Evolutionary conservation across 768 basidiomycete species (phyloP).

Genomic region (Erythrobasidium yunnanense): DNA sequence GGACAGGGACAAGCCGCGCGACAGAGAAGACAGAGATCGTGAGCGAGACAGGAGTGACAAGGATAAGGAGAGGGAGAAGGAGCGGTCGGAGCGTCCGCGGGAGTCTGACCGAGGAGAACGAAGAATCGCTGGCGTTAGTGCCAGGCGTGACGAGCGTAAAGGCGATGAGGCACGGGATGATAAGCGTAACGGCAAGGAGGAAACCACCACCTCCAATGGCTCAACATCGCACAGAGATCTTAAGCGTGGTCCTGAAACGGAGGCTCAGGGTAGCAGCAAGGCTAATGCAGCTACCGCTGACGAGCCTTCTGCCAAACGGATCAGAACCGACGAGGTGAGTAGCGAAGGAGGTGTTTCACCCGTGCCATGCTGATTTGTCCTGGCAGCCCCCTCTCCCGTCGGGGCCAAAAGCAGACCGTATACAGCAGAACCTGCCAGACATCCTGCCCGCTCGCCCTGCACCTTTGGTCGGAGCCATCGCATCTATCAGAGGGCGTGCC

Average conservation of each 20-base stretch:
- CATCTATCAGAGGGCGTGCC: slow-evolving; percentile 17
- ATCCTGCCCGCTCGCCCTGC: neutral
- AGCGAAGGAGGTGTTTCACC: neutral
- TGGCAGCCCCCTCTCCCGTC: slow-evolving; percentile 3
- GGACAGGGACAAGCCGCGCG: neutral
- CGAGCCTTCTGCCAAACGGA: neutral
- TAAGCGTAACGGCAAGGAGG: neutral
- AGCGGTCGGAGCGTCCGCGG: neutral
- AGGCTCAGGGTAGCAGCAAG: too few species aligned
- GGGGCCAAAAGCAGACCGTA: slow-evolving; percentile 7
- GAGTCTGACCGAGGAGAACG: neutral
- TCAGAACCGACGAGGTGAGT: slow-evolving; percentile 16
- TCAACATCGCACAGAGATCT: too few species aligned
- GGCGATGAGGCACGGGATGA: too few species aligned
- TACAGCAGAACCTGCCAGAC: neutral
- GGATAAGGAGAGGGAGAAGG: neutral
- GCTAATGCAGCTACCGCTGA: too few species aligned
- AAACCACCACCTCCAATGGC: too few species aligned
- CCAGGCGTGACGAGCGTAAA: too few species aligned
- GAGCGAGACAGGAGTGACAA: neutral
- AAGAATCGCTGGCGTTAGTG: too few species aligned
- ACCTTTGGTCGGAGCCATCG: neutral
- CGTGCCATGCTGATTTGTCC: neutral
- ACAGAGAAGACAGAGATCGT: neutral
- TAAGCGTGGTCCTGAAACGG: too few species aligned